phyloP scores from a whole-genome alignment of 768 basidiomycete genomes.

The Trametes meyenii region DNA sequence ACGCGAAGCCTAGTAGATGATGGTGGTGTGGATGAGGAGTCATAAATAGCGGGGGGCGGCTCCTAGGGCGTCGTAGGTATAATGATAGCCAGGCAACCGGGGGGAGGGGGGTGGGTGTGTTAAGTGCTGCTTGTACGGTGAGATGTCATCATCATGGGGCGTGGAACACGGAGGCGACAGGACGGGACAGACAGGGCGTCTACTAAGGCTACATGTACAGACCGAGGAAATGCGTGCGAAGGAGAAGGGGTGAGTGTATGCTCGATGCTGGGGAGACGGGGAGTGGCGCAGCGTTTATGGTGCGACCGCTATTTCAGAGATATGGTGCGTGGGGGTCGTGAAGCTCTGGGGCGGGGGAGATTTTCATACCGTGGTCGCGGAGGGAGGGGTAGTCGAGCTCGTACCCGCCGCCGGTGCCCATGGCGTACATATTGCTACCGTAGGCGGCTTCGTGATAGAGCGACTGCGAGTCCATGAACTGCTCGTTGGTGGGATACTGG shows the following conservation, averaged over 20 bases:
- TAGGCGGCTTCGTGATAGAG: constrained; percentile 3
- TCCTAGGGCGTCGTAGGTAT: constrained; percentile 13
- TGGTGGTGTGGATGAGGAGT: neutral
- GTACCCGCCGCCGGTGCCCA: constrained; percentile 24
- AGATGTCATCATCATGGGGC: neutral
- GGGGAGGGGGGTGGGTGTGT: constrained; percentile 2
- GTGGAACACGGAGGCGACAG: neutral
- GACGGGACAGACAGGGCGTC: neutral
- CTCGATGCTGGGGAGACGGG: neutral
- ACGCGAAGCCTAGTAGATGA: neutral
- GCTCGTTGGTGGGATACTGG: constrained; percentile 7
- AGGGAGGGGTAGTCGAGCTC: constrained; percentile 32
- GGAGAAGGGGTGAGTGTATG: neutral
- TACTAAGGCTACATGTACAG: constrained; percentile 20
- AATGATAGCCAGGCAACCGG: constrained; percentile 14
- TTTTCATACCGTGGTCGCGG: constrained; percentile 32
- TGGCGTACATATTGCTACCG: neutral
- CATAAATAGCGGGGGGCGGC: constrained; percentile 20
- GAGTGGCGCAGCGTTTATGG: neutral
- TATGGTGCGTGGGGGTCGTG: constrained; percentile 10
- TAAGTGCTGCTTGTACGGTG: neutral
- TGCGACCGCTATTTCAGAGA: neutral
- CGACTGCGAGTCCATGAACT: constrained; percentile 16
- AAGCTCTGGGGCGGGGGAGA: constrained; percentile 11
- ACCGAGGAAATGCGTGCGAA: constrained; percentile 9